Evolutionary conservation across 805 yeast species (phyloP).

Genomic region (Tetrapisispora phaffii): DNA sequence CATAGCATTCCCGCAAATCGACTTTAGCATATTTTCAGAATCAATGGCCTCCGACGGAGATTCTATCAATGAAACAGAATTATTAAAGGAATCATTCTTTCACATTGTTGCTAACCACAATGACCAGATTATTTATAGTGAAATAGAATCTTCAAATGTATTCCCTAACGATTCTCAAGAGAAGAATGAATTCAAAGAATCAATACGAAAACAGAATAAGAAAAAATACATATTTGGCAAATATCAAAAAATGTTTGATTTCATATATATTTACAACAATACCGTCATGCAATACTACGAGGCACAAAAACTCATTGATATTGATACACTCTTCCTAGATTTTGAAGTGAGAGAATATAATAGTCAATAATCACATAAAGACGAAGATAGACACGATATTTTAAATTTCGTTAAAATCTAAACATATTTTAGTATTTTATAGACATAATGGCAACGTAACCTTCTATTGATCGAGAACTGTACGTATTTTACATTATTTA

Average conservation of each 20-base stretch:
- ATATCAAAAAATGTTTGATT: slow-evolving; percentile 9
- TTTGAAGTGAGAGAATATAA: slow-evolving; percentile 12
- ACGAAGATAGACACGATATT: not conserved
- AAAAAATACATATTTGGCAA: slow-evolving; percentile 10
- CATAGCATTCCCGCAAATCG: not conserved
- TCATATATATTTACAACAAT: slow-evolving; percentile 14
- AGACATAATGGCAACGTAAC: not conserved
- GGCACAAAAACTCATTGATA: slow-evolving; percentile 9
- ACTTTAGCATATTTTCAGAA: not conserved
- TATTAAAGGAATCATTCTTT: not conserved
- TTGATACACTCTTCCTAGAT: slow-evolving; percentile 13
- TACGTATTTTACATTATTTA: not conserved
- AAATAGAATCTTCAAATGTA: not conserved
- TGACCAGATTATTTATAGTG: not conserved
- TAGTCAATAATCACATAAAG: not conserved
- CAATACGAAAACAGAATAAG: not conserved
- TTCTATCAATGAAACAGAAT: not conserved
- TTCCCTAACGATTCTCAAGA: not conserved
- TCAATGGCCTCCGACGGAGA: not conserved
- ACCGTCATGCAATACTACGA: slow-evolving; percentile 14
- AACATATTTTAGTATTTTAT: not conserved
- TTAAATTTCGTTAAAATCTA: not conserved
- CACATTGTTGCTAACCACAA: not conserved
- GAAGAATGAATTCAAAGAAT: not conserved
- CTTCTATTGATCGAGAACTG: not conserved